These are phyloP conservation scores for Xerocomus tenax DNA, from an alignment of 1,284 basidiomycete species.

Conservation along the genomic window DNA sequence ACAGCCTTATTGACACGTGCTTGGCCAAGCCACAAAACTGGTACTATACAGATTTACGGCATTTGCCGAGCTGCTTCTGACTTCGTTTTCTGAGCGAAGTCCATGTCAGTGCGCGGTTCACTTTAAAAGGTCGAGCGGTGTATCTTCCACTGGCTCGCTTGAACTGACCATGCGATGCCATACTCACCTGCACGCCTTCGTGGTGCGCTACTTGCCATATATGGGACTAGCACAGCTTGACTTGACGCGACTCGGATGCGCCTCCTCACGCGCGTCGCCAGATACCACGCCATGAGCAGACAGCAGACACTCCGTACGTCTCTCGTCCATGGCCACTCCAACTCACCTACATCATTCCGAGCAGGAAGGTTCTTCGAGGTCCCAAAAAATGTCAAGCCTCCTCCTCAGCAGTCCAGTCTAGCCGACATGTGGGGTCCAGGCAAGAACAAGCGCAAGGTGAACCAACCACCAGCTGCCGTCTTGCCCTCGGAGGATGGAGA, in stretches of 20 bases:
- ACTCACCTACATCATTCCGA: background rate
- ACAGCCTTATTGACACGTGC: slow-evolving; percentile 26
- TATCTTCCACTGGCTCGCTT: no score
- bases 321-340: background rate
- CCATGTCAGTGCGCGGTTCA: no score
- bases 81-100: no score
- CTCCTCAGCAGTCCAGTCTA: slow-evolving; percentile 63
- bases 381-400: slow-evolving; percentile 51
- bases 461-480: slow-evolving; percentile 17
- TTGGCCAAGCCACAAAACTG: slow-evolving; percentile 34
- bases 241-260: slow-evolving; percentile 11
- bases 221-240: background rate
- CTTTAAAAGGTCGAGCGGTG: no score
- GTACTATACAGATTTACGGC: slow-evolving; percentile 47
- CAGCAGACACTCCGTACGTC: slow-evolving; percentile 64
- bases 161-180: no score
- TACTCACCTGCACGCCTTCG: no score
- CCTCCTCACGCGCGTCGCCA: slow-evolving; percentile 13
- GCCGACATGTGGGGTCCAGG: slow-evolving; percentile 63
- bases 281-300: slow-evolving; percentile 43
- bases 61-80: slow-evolving; percentile 28
- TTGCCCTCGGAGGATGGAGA: slow-evolving; percentile 21
- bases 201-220: background rate
- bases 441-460: slow-evolving; percentile 31
- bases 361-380: slow-evolving; percentile 65